A percentile compares a stretch with the other conserved stretches of the same genome.
phyloP scores from a whole-genome alignment of 768 basidiomycete species.

The Leucocoprinus birnbaumii region DNA sequence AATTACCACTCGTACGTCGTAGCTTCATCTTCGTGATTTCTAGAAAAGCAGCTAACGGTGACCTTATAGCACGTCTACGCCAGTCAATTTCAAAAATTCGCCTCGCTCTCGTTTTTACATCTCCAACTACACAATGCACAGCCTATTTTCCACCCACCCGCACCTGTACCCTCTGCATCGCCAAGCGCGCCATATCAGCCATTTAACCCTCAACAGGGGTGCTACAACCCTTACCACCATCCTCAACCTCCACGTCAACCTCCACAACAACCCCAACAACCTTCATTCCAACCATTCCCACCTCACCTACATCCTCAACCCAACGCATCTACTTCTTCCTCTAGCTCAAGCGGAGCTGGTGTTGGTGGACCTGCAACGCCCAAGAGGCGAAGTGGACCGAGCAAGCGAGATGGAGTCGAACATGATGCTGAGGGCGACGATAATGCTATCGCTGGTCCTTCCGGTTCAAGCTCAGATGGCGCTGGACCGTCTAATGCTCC shows the following conservation, averaged over 20 bases:
- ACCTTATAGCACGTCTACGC: slow-evolving; percentile 51
- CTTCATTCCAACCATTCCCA: background rate
- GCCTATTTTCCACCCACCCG: background rate
- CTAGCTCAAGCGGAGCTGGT: background rate
- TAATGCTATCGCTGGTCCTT: background rate
- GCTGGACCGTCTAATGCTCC: background rate
- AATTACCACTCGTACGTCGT: slow-evolving; percentile 45
- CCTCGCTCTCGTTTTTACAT: slow-evolving; percentile 56
- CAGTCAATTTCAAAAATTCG: slow-evolving; percentile 41
- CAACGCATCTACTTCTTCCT: background rate
- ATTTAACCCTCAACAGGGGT: slow-evolving; percentile 36
- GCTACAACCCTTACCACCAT: background rate
- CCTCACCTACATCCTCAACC: background rate
- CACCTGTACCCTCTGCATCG: slow-evolving; percentile 46
- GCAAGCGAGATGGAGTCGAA: slow-evolving; percentile 4
- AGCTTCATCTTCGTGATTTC: background rate
- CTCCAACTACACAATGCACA: slow-evolving; percentile 36
- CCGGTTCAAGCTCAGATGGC: background rate
- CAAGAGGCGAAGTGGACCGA: background rate
- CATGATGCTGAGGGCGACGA: slow-evolving; percentile 1
- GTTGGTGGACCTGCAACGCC: background rate
- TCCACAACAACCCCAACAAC: slow-evolving; percentile 36
- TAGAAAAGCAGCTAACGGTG: background rate
- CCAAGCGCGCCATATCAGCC: slow-evolving; percentile 21
- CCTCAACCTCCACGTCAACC: background rate